These are phyloP conservation scores for Neoboletus magnificus DNA, from an alignment of 768 basidiomycete species.

Conservation along the genomic window DNA sequence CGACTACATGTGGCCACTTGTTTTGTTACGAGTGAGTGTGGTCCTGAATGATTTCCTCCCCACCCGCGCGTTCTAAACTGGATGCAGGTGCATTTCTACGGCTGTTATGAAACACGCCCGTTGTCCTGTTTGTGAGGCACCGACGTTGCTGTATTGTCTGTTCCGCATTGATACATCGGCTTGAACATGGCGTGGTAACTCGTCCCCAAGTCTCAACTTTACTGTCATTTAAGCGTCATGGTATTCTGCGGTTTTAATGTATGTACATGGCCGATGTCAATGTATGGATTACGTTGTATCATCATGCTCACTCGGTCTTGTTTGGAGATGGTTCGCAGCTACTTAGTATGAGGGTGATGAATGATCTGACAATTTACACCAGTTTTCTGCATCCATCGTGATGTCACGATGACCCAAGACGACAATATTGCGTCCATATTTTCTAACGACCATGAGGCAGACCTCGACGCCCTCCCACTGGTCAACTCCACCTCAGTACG, in stretches of 20 bases:
- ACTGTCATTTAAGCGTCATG: neutral
- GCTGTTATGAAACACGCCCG: conserved; percentile 43
- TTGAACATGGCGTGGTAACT: conserved; percentile 6
- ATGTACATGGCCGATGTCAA: conserved; percentile 4
- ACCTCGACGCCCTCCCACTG: too few species aligned
- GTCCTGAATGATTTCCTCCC: neutral
- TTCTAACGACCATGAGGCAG: neutral
- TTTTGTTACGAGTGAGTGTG: conserved; percentile 48
- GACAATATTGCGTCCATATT: neutral
- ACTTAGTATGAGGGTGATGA: neutral
- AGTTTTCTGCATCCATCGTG: neutral
- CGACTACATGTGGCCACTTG: conserved; percentile 62
- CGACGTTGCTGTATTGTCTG: conserved; percentile 53
- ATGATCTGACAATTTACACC: neutral
- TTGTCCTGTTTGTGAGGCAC: conserved; percentile 52
- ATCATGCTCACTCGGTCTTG: neutral
- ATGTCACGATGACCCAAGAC: neutral
- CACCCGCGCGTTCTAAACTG: neutral
- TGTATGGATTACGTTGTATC: neutral
- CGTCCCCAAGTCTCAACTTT: neutral
- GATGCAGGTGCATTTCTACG: conserved; percentile 49
- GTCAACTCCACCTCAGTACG: too few species aligned
- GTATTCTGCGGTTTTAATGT: neutral
- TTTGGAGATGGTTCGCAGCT: neutral
- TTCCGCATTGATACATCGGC: conserved; percentile 46